Conservation (phyloP, 306 rosid genomes). For the Comarum palustre region DNA sequence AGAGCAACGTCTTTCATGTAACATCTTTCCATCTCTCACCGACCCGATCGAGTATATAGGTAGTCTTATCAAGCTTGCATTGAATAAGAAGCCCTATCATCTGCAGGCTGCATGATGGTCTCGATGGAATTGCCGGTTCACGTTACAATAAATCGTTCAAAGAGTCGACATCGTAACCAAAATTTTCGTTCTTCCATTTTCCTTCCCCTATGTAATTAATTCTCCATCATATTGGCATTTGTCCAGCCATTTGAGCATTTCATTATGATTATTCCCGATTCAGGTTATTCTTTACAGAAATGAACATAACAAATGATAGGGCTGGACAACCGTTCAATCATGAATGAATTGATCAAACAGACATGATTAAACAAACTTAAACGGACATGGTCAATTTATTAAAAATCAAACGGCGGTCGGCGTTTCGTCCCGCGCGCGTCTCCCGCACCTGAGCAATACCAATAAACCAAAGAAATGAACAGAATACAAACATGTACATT, state of each 20-base stretch:
- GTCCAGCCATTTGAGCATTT: neutral
- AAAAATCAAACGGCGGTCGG: too few relatives aligned
- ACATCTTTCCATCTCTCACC: slow-evolving; percentile 4
- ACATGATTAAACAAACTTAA: too few relatives aligned
- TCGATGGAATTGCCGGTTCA: neutral
- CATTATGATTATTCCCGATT: neutral
- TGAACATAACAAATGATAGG: neutral
- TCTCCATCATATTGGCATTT: neutral
- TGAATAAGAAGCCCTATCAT: slow-evolving; percentile 18
- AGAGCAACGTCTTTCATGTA: neutral
- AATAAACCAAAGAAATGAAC: neutral
- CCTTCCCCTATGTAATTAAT: neutral
- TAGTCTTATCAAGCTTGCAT: slow-evolving; percentile 17
- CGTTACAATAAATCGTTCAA: neutral
- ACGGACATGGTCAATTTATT: too few relatives aligned
- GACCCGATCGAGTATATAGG: neutral
- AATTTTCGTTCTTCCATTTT: neutral
- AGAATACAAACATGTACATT: neutral
- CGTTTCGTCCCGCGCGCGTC: too few relatives aligned
- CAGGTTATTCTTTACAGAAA: neutral
- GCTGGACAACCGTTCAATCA: too few relatives aligned
- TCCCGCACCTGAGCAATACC: too few relatives aligned
- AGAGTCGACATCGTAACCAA: neutral
- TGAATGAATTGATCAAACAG: too few relatives aligned
- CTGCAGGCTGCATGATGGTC: neutral